Conservation (phyloP, 805 yeast genomes). For the Yamadazyma phyllophila region DNA sequence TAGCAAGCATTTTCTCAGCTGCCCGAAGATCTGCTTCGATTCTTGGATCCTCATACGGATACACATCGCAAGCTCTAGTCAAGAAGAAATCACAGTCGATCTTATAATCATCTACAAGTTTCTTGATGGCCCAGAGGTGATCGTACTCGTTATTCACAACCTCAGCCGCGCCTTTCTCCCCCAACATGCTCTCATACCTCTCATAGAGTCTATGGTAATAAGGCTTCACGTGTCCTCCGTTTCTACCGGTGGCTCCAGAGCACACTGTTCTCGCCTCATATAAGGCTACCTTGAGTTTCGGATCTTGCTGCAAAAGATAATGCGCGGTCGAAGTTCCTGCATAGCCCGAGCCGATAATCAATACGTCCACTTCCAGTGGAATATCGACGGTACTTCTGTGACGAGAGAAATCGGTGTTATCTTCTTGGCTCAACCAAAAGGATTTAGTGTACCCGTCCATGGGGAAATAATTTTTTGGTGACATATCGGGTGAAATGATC, state of each 20-base stretch:
- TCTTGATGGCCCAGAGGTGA: constrained; percentile 30
- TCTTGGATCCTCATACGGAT: constrained; percentile 16
- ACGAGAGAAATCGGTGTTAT: constrained; percentile 6
- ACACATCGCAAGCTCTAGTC: constrained; percentile 33
- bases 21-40: constrained; percentile 10
- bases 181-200: constrained; percentile 15
- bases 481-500: background rate
- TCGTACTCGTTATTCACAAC: constrained; percentile 36
- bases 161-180: constrained; percentile 31
- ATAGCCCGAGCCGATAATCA: constrained; percentile 47
- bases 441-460: constrained; percentile 8
- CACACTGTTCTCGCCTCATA: constrained; percentile 43
- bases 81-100: constrained; percentile 40
- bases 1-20: constrained; percentile 17
- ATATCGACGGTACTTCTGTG: constrained; percentile 20
- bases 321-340: constrained; percentile 43
- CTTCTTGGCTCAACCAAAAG: constrained; percentile 9
- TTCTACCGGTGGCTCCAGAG: constrained; percentile 48
- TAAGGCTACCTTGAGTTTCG: constrained; percentile 18
- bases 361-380: constrained; percentile 36
- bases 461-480: constrained; percentile 3
- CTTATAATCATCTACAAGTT: constrained; percentile 26
- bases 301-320: constrained; percentile 27
- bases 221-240: constrained; percentile 47
- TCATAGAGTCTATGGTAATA: constrained; percentile 13